Percentiles rank a stretch among this genome's conserved stretches.
Conservation (phyloP, 2,329 filamentous ascomycete genomes). For the Aquanectria penicillioides region DNA sequence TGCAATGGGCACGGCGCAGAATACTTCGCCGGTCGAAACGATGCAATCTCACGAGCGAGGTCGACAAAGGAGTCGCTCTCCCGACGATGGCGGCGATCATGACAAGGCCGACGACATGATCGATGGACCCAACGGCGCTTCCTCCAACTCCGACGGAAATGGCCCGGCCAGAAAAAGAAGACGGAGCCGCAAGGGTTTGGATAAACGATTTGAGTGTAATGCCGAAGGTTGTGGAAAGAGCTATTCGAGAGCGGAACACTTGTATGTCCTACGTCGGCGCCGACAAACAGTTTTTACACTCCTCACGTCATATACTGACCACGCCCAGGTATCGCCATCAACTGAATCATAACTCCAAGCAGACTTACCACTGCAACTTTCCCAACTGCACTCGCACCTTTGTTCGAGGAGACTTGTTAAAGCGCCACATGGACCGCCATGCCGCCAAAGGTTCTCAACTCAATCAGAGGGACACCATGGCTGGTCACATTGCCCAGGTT, state of each 20-base stretch:
- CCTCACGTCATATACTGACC: conserved; percentile 19
- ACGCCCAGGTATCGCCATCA: conserved; percentile 80
- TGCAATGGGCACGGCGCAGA: conserved; percentile 56
- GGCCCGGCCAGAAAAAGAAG: conserved; percentile 72
- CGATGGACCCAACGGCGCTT: conserved; percentile 52
- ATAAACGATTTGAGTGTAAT: conserved; percentile 86
- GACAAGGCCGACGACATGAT: conserved; percentile 48
- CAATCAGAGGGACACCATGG: conserved; percentile 73
- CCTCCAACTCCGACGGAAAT: conserved; percentile 64
- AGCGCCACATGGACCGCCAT: conserved; percentile 84
- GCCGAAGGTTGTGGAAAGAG: conserved; percentile 92
- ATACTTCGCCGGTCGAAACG: conserved; percentile 46
- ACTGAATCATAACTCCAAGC: conserved; percentile 94
- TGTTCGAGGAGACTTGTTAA: conserved; percentile 91
- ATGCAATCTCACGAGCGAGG: conserved; percentile 48
- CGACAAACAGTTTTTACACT: not conserved
- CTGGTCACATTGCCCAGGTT: conserved; percentile 48
- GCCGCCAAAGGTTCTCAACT: conserved; percentile 81
- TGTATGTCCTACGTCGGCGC: conserved; percentile 67
- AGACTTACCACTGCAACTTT: conserved; percentile 94
- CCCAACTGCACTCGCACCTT: conserved; percentile 91
- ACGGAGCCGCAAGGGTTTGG: conserved; percentile 79
- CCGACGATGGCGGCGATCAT: conserved; percentile 54
- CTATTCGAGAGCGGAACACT: conserved; percentile 94
- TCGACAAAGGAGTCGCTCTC: conserved; percentile 54